Evolutionary conservation across 768 basidiomycete species (phyloP), one percentile per base, ranked within the genome.

Genomic region (Leccinum disarticulatum): DNA sequence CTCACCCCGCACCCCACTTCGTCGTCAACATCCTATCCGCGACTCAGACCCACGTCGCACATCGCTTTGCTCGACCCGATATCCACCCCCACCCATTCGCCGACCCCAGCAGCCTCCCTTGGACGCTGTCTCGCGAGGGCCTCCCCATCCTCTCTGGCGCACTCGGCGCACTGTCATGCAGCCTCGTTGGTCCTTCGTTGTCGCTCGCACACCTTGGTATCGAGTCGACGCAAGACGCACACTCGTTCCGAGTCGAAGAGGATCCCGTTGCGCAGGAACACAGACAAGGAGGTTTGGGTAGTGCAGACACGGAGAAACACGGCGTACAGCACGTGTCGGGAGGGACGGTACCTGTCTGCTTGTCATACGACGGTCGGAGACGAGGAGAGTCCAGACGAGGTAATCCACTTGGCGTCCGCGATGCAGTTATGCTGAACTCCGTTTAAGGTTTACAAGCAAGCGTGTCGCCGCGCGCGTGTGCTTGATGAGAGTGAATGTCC

Each of bases 11-110:
- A 0, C 33, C 33, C 33, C 86, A 87, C 66, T 80, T 96, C 81
- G 84, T 91, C 54, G 77, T 97, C 59, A 94, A 94, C 73, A 76
- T 96, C 50, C 84, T 97, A 51, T 87, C 90, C 1, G 82, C 86
- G 0, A 68, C 78, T 3, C 91, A 94, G 69, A 78, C 83, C 6
- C 66, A 77, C 33, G 68, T 84, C 15, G 93, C 93, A 0, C 68
- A 83, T 27, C 76, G 77, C 30, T 95, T 96, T 68, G 90, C 95
- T 0, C 77, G 87, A 52, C 84, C 90, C 10, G 88, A 90, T 68
- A 72, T 89, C 9, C 70, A 88, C 60, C 84, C 87, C 0, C 73
- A 77, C 6, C 88, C 90, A 4, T 91, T 86, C 66, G 75, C 63
- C 43, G 74, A 70, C 46, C 35, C 4, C 9, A 62, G 68, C 1